Evolutionary conservation across 2,329 filamentous ascomycete genomes (phyloP).

Genomic region (Aaosphaeria arxii): DNA sequence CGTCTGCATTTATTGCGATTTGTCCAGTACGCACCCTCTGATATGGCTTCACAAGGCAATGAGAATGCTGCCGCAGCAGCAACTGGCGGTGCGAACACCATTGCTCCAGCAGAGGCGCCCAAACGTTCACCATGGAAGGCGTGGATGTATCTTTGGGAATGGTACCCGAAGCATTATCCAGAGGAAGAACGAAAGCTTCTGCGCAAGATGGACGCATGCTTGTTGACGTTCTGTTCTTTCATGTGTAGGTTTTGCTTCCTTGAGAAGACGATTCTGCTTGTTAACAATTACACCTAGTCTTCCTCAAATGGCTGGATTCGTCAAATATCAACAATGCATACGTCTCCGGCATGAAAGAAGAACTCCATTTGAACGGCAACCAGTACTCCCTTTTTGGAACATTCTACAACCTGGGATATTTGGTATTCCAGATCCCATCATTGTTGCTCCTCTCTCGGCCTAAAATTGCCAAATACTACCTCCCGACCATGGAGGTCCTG

Average conservation of each 20-base stretch:
- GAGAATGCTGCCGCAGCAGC: background rate
- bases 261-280: background rate
- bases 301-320: constrained; percentile 37
- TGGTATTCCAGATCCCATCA: constrained; percentile 39
- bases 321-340: constrained; percentile 46
- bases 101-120: constrained; percentile 32
- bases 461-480: constrained; percentile 32
- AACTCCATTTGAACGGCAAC: constrained; percentile 47
- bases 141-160: constrained; percentile 38
- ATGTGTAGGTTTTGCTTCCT: constrained; percentile 29
- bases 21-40: no score
- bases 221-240: constrained; percentile 35
- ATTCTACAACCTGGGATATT: constrained; percentile 42
- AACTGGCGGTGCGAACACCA: constrained; percentile 8
- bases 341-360: constrained; percentile 35
- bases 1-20: no score
- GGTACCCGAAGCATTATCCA: constrained; percentile 36
- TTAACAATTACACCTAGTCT: constrained; percentile 17
- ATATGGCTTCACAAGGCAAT: background rate
- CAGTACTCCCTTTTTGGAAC: constrained; percentile 54
- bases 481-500: constrained; percentile 40
- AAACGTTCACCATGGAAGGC: constrained; percentile 37
- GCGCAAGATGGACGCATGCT: constrained; percentile 35
- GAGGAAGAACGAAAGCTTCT: constrained; percentile 31
- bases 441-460: constrained; percentile 38